A percentile compares a stretch with the other conserved stretches of the same genome.
Conservation (phyloP, 371 early-diverging fungal species). For the Haplosporangium sp. region DNA sequence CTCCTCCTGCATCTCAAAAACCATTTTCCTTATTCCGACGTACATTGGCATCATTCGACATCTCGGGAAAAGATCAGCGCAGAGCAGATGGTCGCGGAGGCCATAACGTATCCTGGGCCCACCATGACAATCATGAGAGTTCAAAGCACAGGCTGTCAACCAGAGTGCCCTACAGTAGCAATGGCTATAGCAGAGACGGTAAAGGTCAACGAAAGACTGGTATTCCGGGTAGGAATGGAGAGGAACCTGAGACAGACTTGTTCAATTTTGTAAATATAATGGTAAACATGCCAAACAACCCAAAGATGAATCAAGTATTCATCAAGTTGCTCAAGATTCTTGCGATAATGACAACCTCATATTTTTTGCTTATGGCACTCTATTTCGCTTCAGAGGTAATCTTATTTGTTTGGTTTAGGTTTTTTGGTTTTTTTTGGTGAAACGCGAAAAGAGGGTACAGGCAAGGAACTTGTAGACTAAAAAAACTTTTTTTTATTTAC, state of each 20-base stretch:
- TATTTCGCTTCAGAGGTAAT: conserved; percentile 50
- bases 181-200: neutral
- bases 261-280: conserved; percentile 46
- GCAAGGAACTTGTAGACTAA: neutral
- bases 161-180: neutral
- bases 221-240: conserved; percentile 32
- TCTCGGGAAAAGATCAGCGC: neutral
- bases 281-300: conserved; percentile 27
- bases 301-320: conserved; percentile 10
- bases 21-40: conserved; percentile 26
- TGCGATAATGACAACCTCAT: conserved; percentile 26
- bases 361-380: conserved; percentile 46
- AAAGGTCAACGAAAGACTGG: conserved; percentile 32
- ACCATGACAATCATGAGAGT: neutral
- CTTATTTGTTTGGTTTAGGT: neutral
- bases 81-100: neutral
- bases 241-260: conserved; percentile 46
- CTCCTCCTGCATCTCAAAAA: conserved; percentile 11
- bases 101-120: conserved; percentile 11
- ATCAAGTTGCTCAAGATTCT: conserved; percentile 28
- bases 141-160: neutral
- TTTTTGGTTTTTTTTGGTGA: neutral
- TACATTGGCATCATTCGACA: neutral
- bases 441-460: too few species aligned
- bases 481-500: neutral